Evolutionary conservation across 768 basidiomycete species (phyloP).

Genomic region (Pisolithus marmoratus): DNA sequence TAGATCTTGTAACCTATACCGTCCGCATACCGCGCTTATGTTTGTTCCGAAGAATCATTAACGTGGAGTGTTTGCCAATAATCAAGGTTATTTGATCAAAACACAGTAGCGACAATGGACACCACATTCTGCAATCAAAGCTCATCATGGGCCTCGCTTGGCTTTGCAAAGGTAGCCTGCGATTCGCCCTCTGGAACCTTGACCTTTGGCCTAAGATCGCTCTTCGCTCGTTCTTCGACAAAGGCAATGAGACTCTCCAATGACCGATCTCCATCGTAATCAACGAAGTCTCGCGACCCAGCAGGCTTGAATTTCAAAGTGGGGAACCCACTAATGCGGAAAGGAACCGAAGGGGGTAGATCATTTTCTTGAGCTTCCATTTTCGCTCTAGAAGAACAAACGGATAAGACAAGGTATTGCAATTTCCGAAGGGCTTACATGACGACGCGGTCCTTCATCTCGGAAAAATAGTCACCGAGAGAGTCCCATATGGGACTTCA

Average conservation of each 20-base stretch:
- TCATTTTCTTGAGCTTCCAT: constrained; percentile 97
- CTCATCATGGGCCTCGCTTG: constrained; percentile 23
- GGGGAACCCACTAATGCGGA: constrained; percentile 87
- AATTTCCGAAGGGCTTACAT: constrained; percentile 50
- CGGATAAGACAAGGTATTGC: constrained; percentile 3
- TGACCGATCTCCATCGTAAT: constrained; percentile 90
- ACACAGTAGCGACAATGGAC: constrained; percentile 8
- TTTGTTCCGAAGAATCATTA: constrained; percentile 9
- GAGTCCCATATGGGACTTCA: constrained; percentile 92
- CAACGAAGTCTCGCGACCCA: constrained; percentile 78
- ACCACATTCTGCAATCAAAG: constrained; percentile 13
- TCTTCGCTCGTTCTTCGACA: constrained; percentile 76
- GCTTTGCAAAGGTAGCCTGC: constrained; percentile 22
- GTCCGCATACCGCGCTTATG: not conserved
- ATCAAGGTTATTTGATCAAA: constrained; percentile 12
- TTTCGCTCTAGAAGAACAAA: constrained; percentile 60
- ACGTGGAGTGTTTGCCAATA: constrained; percentile 16
- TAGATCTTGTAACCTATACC: constrained; percentile 28
- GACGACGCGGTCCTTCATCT: constrained; percentile 64
- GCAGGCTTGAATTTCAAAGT: constrained; percentile 96
- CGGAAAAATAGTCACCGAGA: constrained; percentile 78
- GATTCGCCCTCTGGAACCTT: constrained; percentile 18
- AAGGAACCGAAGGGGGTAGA: constrained; percentile 79
- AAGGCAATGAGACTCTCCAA: constrained; percentile 82
- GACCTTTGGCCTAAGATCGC: constrained; percentile 46